A percentile compares a stretch with the other conserved stretches of the same genome.
Conservation (phyloP, 768 basidiomycete species). For the Mrakia hoshinonis region DNA sequence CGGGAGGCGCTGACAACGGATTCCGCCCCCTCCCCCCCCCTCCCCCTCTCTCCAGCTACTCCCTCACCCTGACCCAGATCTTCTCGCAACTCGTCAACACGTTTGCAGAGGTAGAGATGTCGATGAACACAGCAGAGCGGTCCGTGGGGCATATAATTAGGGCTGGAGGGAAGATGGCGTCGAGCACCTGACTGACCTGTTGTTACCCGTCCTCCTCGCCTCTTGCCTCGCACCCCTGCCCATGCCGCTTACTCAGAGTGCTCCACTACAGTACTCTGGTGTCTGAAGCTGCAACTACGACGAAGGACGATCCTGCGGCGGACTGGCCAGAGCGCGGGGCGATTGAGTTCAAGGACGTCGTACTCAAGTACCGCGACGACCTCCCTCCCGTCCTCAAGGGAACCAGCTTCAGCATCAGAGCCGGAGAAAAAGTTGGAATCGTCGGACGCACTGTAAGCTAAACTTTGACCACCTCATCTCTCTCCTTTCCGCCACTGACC, state of each 20-base stretch:
- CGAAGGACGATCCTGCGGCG: slow-evolving; percentile 51
- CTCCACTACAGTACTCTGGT: slow-evolving; percentile 72
- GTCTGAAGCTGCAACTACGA: slow-evolving; percentile 52
- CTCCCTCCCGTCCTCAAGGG: slow-evolving; percentile 75
- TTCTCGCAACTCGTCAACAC: slow-evolving; percentile 20
- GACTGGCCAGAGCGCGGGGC: slow-evolving; percentile 68
- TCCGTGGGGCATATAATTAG: not conserved
- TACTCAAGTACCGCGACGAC: slow-evolving; percentile 74
- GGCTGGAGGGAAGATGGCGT: too few species aligned
- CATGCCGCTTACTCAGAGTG: slow-evolving; percentile 52
- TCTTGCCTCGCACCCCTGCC: slow-evolving; percentile 55
- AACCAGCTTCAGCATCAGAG: slow-evolving; percentile 41
- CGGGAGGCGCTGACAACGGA: not conserved
- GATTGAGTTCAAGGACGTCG: slow-evolving; percentile 66
- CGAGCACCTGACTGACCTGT: too few species aligned
- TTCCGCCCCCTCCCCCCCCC: too few species aligned
- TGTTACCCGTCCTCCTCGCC: not conserved
- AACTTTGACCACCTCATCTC: too few species aligned
- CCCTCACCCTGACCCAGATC: slow-evolving; percentile 17
- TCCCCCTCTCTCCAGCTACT: not conserved
- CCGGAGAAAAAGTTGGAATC: slow-evolving; percentile 81
- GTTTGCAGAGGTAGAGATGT: slow-evolving; percentile 58
- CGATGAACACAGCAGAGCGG: slow-evolving; percentile 66
- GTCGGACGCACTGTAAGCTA: slow-evolving; percentile 59
- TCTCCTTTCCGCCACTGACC: too few species aligned